Conservation (phyloP, 2,329 filamentous ascomycete genomes). For the Colletotrichum orbiculare region DNA sequence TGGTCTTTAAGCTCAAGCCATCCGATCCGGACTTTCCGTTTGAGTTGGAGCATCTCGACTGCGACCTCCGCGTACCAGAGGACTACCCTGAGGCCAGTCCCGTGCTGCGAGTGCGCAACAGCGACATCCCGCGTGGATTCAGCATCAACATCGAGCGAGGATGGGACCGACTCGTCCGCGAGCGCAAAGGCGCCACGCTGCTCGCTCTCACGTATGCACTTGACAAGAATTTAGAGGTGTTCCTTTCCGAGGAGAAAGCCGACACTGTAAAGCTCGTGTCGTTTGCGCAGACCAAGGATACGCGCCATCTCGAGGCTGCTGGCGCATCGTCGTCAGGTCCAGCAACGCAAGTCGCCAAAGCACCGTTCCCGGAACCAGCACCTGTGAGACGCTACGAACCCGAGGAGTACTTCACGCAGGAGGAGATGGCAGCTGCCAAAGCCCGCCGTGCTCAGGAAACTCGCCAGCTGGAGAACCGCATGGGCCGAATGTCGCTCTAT, state of each 20-base stretch:
- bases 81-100: constrained; percentile 71
- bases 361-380: constrained; percentile 6
- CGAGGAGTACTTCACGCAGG: constrained; percentile 63
- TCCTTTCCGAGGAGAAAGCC: constrained; percentile 76
- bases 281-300: constrained; percentile 64
- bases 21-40: constrained; percentile 89
- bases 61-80: constrained; percentile 72
- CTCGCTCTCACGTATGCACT: constrained; percentile 75
- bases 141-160: constrained; percentile 81
- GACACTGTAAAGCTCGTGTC: constrained; percentile 78
- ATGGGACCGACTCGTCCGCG: constrained; percentile 73
- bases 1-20: constrained; percentile 74
- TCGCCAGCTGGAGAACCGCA: constrained; percentile 79
- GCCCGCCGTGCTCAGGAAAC: constrained; percentile 73
- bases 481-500: constrained; percentile 75
- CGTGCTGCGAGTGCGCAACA: constrained; percentile 72
- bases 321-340: not conserved
- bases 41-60: constrained; percentile 76
- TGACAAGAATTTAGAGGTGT: constrained; percentile 77
- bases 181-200: constrained; percentile 67
- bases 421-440: constrained; percentile 72
- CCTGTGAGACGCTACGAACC: constrained; percentile 50
- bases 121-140: constrained; percentile 76
- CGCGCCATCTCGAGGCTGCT: constrained; percentile 54
- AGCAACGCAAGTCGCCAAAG: not conserved